Base-by-base conservation (phyloP, 2,329 filamentous ascomycete genomes). In the Penicillium sp. region DNA sequence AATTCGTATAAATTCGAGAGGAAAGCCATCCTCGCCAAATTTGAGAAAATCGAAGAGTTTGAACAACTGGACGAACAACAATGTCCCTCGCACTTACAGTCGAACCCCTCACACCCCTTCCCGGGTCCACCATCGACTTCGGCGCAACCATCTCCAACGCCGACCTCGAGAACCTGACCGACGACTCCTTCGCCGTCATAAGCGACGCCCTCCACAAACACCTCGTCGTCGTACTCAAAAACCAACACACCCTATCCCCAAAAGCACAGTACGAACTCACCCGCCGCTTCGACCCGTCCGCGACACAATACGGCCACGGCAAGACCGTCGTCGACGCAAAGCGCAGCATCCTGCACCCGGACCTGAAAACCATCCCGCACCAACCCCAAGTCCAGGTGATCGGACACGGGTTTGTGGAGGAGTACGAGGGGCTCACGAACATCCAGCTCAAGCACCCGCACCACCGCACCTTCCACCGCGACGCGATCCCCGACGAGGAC, bases 341-440 rank as follows among this genome's bases (percentile, higher is more conserved):
- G 73, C 84, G 82, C 56, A 82, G 79, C 59, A 87, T 93, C 69
- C 83, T 93, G 19, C 90, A 93, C 71, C 91, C 91, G 0, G 91
- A 93, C 69, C 82, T 93, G 19, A 92, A 93, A 79, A 93, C 91
- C 0, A 86, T 93, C 47, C 90, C 91, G 0, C 88, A 91, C 68
- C 91, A 93, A 73, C 90, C 91, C 0, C 90, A 93, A 73, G 89
- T 91, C 1, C 91, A 93, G 71, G 88, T 93, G 58, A 93, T 93
- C 64, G 91, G 91, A 46, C 92, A 93, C 70, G 91, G 91, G 5
- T 84, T 85, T 51, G 84, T 93, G 1, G 74, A 83, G 1, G 84
- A 85, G 35, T 93, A 92, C 69, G 90, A 93, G 72, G 91, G 90
- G 0, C 79, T 93, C 9, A 77, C 84, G 67, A 82, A 92, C 72